Evolutionary conservation across 2,329 filamentous ascomycete genomes (phyloP).

Genomic region (Scedosporium apiospermum): DNA sequence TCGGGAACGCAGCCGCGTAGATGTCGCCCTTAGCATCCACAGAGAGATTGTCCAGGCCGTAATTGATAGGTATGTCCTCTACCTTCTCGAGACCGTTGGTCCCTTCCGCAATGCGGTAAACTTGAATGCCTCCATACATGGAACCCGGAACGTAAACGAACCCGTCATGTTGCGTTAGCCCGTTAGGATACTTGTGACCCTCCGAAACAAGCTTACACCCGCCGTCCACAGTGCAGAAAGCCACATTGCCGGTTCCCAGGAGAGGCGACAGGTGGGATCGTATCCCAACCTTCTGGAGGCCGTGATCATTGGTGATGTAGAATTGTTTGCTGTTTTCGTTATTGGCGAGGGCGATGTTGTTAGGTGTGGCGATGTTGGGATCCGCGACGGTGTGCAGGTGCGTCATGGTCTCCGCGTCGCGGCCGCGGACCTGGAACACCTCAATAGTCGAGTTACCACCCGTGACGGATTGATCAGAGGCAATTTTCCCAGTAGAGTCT

Average conservation of each 20-base stretch:
- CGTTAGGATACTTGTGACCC: conserved; percentile 21
- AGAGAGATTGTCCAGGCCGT: conserved; percentile 17
- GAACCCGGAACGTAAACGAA: conserved; percentile 21
- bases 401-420: conserved; percentile 10
- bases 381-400: conserved; percentile 16
- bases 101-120: conserved; percentile 7
- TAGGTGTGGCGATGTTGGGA: conserved; percentile 15
- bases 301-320: conserved; percentile 17
- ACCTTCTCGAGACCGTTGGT: conserved; percentile 11
- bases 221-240: conserved; percentile 14
- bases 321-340: conserved; percentile 11
- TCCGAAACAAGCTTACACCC: conserved; percentile 14
- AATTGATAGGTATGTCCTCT: conserved; percentile 12
- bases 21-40: conserved; percentile 16
- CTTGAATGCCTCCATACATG: conserved; percentile 10
- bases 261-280: conserved; percentile 13
- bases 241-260: conserved; percentile 17
- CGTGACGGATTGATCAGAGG: conserved; percentile 12
- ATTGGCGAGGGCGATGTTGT: conserved; percentile 14
- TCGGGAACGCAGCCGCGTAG: conserved; percentile 16
- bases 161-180: conserved; percentile 9
- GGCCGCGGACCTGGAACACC: conserved; percentile 1
- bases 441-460: conserved; percentile 9
- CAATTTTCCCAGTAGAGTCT: conserved; percentile 13
- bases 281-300: conserved; percentile 12